phyloP scores from a whole-genome alignment of 1,139 yeast genomes.

The Blastobotrys elegans region DNA sequence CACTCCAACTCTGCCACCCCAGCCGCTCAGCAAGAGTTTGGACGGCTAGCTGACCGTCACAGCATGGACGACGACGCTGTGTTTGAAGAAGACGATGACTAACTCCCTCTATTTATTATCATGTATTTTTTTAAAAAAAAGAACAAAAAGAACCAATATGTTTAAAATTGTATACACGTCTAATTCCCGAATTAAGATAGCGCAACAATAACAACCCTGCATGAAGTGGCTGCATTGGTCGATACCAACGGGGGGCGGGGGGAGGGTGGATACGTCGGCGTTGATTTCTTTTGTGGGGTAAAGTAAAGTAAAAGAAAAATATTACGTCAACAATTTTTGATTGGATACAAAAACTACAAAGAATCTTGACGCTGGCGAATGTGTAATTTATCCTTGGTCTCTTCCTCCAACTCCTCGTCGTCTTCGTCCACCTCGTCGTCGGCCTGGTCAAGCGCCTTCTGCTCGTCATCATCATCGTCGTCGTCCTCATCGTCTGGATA shows the following conservation, averaged over 20 bases:
- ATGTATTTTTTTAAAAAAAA: not conserved
- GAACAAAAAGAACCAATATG: too few relatives aligned
- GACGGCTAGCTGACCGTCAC: conserved; percentile 5
- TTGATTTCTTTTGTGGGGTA: not conserved
- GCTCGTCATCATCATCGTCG: conserved; percentile 56
- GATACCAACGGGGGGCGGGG: too few relatives aligned
- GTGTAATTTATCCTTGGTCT: conserved; percentile 16
- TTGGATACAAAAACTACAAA: not conserved
- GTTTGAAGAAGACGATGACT: conserved; percentile 18
- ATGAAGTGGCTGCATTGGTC: too few relatives aligned
- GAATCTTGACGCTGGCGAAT: conserved; percentile 1
- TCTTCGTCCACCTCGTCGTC: conserved; percentile 21
- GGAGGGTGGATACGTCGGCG: too few relatives aligned
- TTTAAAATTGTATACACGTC: too few relatives aligned
- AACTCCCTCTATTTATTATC: conserved; percentile 6
- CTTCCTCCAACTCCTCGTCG: conserved; percentile 17
- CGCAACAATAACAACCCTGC: too few relatives aligned
- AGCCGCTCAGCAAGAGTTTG: conserved; percentile 13
- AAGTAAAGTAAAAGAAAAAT: too few relatives aligned
- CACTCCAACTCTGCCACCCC: conserved; percentile 45
- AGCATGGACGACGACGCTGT: conserved; percentile 20
- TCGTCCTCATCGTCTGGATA: conserved; percentile 85
- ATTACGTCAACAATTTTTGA: not conserved
- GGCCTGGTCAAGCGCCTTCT: conserved; percentile 37
- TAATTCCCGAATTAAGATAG: too few relatives aligned